Conservation (phyloP, 257 asterid genomes). For the Striga asiatica region DNA sequence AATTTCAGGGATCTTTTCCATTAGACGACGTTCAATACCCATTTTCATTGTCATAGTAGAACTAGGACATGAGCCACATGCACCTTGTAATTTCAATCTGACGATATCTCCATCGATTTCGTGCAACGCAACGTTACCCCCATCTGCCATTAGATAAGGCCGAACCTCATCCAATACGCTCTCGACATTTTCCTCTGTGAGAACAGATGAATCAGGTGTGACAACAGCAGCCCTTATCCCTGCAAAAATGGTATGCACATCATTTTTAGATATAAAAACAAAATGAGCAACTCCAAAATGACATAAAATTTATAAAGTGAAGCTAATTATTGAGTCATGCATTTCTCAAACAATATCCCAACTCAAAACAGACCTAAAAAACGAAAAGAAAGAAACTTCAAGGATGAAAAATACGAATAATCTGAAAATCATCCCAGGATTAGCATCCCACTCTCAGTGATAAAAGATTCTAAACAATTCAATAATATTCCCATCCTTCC, state of each 20-base stretch:
- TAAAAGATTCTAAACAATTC: not conserved
- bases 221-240: conserved; percentile 72
- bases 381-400: not conserved
- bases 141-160: conserved; percentile 91
- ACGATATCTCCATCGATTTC: conserved; percentile 93
- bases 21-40: conserved; percentile 88
- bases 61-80: conserved; percentile 99
- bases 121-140: conserved; percentile 92
- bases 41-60: conserved; percentile 73
- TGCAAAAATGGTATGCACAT: conserved; percentile 15
- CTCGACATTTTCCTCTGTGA: conserved; percentile 88
- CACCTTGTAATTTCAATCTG: conserved; percentile 84
- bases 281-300: no score
- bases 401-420: not conserved
- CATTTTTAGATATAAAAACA: no score
- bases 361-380: no score
- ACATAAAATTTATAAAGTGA: no score
- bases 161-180: conserved; percentile 81
- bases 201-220: conserved; percentile 54
- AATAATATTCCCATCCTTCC: not conserved
- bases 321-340: no score
- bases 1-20: conserved; percentile 92
- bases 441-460: conserved; percentile 39
- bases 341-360: not conserved
- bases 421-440: not conserved